Conservation (phyloP, 2,329 filamentous ascomycete species). For the Lithohypha guttulata region DNA sequence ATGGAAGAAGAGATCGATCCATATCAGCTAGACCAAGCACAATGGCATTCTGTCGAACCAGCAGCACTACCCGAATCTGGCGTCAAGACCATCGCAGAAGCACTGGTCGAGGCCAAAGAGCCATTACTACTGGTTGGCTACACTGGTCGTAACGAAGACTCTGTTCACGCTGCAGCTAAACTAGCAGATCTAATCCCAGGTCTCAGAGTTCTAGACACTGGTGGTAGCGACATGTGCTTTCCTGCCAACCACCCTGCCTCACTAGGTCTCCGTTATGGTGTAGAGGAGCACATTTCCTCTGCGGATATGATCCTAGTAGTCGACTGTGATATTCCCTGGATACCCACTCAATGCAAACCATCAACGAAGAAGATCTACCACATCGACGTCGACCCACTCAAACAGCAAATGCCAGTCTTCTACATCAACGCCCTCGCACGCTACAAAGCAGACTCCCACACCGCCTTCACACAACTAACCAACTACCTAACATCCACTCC, state of each 20-base stretch:
- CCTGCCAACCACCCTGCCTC: constrained; percentile 42
- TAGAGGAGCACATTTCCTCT: constrained; percentile 59
- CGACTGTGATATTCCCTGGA: constrained; percentile 89
- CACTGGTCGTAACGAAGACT: constrained; percentile 35
- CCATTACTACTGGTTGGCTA: constrained; percentile 43
- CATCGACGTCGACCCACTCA: constrained; percentile 56
- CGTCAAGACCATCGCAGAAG: constrained; percentile 33
- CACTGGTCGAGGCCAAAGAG: constrained; percentile 36
- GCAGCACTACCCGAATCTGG: constrained; percentile 46
- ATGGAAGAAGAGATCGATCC: constrained; percentile 77
- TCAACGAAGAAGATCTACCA: constrained; percentile 49
- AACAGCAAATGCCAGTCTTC: constrained; percentile 63
- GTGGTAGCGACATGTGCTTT: constrained; percentile 44
- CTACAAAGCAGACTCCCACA: constrained; percentile 55
- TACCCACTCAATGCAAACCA: constrained; percentile 62
- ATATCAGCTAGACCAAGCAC: constrained; percentile 55
- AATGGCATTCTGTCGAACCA: constrained; percentile 62
- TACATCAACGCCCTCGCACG: constrained; percentile 57
- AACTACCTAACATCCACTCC: constrained; percentile 45
- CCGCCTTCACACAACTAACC: constrained; percentile 59
- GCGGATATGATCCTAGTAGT: constrained; percentile 78
- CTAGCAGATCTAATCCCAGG: constrained; percentile 39
- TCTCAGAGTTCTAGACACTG: constrained; percentile 42
- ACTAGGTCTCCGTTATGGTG: constrained; percentile 62
- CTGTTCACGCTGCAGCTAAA: constrained; percentile 35